Conservation (phyloP, 2,329 filamentous ascomycete species). For the Aspergillus terreus region DNA sequence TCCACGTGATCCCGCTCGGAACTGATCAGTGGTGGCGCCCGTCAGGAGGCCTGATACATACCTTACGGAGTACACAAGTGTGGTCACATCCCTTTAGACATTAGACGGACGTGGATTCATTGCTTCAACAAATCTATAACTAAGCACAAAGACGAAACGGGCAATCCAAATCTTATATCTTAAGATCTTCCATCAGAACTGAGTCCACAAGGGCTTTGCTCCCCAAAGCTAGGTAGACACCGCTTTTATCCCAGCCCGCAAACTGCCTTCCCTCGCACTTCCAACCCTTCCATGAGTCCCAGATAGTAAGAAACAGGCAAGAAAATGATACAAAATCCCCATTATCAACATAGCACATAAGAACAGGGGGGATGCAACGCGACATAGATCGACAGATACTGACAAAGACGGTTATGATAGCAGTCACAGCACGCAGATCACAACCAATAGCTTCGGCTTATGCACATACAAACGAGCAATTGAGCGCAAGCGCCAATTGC, state of each 20-base stretch:
- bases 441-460: conserved; percentile 3
- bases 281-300: conserved; percentile 6
- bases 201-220: conserved; percentile 9
- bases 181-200: conserved; percentile 4
- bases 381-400: conserved; percentile 6
- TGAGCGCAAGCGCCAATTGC: conserved; percentile 8
- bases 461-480: conserved; percentile 7
- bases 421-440: conserved; percentile 11
- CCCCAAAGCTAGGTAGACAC: conserved; percentile 13
- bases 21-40: background rate
- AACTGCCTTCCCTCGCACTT: conserved; percentile 9
- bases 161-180: conserved; percentile 8
- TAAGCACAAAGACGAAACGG: background rate
- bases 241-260: conserved; percentile 13
- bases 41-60: too few species aligned
- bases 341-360: conserved; percentile 17
- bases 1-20: background rate
- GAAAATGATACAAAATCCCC: conserved; percentile 12
- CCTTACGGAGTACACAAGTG: too few species aligned
- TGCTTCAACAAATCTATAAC: background rate
- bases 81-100: background rate
- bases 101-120: background rate
- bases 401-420: conserved; percentile 9
- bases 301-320: conserved; percentile 12
- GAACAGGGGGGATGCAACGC: conserved; percentile 4